Conservation (phyloP, 2,329 filamentous ascomycete genomes). For the Penicillium sp. region DNA sequence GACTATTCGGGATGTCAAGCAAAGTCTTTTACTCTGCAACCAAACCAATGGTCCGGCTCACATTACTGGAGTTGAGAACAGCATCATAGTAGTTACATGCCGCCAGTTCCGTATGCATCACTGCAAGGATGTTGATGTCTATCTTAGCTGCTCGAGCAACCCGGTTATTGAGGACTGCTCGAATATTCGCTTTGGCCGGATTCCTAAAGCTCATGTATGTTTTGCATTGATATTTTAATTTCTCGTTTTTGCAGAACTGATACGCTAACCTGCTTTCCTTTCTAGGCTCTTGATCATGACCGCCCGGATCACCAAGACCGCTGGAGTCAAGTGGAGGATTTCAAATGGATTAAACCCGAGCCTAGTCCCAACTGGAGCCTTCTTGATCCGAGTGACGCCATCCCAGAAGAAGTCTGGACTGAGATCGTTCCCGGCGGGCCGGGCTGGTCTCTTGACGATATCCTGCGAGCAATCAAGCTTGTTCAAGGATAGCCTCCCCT, state of each 20-base stretch:
- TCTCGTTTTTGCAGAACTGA: background rate
- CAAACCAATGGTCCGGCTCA: constrained; percentile 78
- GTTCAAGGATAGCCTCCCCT: constrained; percentile 9
- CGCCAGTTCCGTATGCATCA: constrained; percentile 94
- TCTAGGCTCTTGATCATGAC: constrained; percentile 32
- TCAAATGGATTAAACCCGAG: constrained; percentile 90
- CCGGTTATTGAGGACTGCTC: constrained; percentile 93
- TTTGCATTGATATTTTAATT: background rate
- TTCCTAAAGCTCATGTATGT: constrained; percentile 70
- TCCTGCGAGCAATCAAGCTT: constrained; percentile 50
- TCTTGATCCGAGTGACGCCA: constrained; percentile 59
- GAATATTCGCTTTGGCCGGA: constrained; percentile 73
- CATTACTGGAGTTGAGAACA: constrained; percentile 71
- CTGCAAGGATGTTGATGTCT: constrained; percentile 76
- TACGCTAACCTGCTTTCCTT: constrained; percentile 7
- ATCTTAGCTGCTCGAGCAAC: constrained; percentile 76
- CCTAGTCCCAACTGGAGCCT: constrained; percentile 86
- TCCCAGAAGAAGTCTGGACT: constrained; percentile 67
- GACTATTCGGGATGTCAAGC: constrained; percentile 66
- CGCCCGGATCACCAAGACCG: constrained; percentile 56
- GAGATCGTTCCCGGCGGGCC: constrained; percentile 65
- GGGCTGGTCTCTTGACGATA: constrained; percentile 63
- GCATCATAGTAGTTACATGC: constrained; percentile 74
- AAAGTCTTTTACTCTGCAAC: constrained; percentile 75
- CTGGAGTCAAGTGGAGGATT: constrained; percentile 93